Base-by-base conservation (phyloP, 768 basidiomycete genomes). In the Leccinum boreale region DNA sequence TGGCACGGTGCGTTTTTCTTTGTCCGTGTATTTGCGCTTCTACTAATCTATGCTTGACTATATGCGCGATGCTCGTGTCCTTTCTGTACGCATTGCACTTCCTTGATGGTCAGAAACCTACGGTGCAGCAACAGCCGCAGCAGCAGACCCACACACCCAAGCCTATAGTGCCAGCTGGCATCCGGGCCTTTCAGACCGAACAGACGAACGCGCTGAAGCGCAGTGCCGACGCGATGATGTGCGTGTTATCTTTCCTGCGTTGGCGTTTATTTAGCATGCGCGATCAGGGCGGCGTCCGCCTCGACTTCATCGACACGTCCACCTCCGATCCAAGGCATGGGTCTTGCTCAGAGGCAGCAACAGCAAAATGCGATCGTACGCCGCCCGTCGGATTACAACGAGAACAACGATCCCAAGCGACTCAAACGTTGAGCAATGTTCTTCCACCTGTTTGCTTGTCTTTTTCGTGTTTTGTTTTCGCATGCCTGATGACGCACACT, bases 391-490 rank as follows among this genome's bases (percentile, higher is more conserved):
- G 78, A 81, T 14, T 19, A 53, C 17, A 26, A 12, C 12, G 64
- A 62, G 15, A 50, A 55, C 10, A 56, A 47, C 17, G 66, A 64
- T 31, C 42, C 75, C 46, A 85, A 85, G 67, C 73, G 83, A 45
- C 21, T 75, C 50, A 75, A 70, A 62, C 71, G 73, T 57, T 80
- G 67, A 63, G 19, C 48, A 5, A 44, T n/a, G 21, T 5, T 44
- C n/a, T 2, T 35, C 28, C 36, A 26, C 26, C 33, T 50, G 11
- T 42, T 19, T 62, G 3, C 17, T 50, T 24, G 48, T 31, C 35
- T 35, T 49, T 33, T 29, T 29, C 50, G 12, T 17, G 28, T 48
- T 44, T n/a, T 53, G 10, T 33, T 29, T 21, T 36, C 19, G n/a
- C 46, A 29, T 44, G 7, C 33, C 8, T 26, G 29, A 19, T 23